Base-by-base conservation (phyloP, 2,329 filamentous ascomycete genomes). In the Colletotrichum orchidophilum region DNA sequence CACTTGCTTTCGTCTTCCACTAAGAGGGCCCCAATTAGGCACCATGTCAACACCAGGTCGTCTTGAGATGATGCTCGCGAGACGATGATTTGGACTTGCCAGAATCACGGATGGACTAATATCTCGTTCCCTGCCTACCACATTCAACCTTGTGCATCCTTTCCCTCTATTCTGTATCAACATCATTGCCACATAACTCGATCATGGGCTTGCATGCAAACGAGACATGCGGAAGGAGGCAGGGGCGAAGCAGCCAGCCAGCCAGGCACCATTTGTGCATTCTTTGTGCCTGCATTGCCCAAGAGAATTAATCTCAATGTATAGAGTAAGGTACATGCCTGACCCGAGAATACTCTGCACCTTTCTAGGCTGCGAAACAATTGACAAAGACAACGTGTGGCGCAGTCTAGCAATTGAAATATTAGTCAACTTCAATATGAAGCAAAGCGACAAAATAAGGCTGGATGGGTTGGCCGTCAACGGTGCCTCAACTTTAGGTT, bases 301-400 rank as follows among this genome's bases (percentile, higher is more conserved):
- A 18, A 42, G 13, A 3, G 39, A n/a, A 46, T 21, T 18, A 46
- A 46, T 46, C 39, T 9, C 18, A n/a, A 13, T 15, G 35, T 35
- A 59, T n/a, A 33, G 13, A 29, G 35, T 27, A 27, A 35, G 15
- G 27, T n/a, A 65, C 15, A 33, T 26, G 11, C 35, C 35, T 60
- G 57, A 61, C 39, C 65, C 59, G 21, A 54, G 64, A 54, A 67
- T 42, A 54, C 31, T 31, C 35, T 39, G 33, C 21, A 35, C 27
- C 18, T 24, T 27, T 11, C 53, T 49, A 35, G 58, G 59, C 65
- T n/a, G 24, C 26, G 24, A 15, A 67, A 62, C 49, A 33, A 33
- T 63, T 21, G 24, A 46, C 59, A 67, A 67, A 67, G 35, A 26
- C 33, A 57, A 24, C 26, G 35, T 42, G 29, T 63, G 39, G 63